Percentiles rank a stretch among this genome's conserved stretches.
Conservation (phyloP, 1,284 basidiomycete genomes). For the Veloporphyrellus conicus region DNA sequence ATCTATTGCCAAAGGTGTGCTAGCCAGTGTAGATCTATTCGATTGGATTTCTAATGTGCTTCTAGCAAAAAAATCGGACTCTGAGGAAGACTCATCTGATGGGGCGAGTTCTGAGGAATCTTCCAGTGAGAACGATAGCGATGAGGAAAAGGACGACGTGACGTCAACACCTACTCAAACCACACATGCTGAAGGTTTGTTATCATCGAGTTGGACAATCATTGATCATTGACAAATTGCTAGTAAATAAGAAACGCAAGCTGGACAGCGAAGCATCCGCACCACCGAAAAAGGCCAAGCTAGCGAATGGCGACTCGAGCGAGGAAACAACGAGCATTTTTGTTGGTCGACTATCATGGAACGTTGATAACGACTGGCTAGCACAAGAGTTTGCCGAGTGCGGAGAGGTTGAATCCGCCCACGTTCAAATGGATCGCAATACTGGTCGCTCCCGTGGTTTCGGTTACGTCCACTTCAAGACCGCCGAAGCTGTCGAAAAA, state of each 20-base stretch:
- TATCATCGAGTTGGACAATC: constrained; percentile 21
- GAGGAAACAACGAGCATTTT: constrained; percentile 77
- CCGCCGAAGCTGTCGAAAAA: constrained; percentile 69
- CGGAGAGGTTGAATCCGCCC: constrained; percentile 84
- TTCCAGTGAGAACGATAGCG: constrained; percentile 20
- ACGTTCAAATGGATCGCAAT: constrained; percentile 89
- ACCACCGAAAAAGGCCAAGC: constrained; percentile 81
- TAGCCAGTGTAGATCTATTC: background rate
- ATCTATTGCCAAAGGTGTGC: no score
- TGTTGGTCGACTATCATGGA: constrained; percentile 94
- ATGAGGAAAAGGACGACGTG: constrained; percentile 19
- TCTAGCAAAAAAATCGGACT: constrained; percentile 1
- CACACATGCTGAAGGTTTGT: constrained; percentile 10
- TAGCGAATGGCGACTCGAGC: constrained; percentile 51
- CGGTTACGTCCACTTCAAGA: constrained; percentile 91
- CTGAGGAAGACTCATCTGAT: constrained; percentile 6
- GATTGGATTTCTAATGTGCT: background rate
- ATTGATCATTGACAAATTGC: constrained; percentile 17
- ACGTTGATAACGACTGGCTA: constrained; percentile 96
- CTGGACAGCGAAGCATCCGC: constrained; percentile 61
- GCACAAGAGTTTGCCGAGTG: constrained; percentile 85
- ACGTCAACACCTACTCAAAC: background rate
- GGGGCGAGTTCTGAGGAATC: constrained; percentile 16
- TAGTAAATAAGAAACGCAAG: constrained; percentile 72
- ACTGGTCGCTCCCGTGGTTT: constrained; percentile 88